Base-by-base conservation (phyloP, 75 land plant species). In the Ceratopteris richardii region DNA sequence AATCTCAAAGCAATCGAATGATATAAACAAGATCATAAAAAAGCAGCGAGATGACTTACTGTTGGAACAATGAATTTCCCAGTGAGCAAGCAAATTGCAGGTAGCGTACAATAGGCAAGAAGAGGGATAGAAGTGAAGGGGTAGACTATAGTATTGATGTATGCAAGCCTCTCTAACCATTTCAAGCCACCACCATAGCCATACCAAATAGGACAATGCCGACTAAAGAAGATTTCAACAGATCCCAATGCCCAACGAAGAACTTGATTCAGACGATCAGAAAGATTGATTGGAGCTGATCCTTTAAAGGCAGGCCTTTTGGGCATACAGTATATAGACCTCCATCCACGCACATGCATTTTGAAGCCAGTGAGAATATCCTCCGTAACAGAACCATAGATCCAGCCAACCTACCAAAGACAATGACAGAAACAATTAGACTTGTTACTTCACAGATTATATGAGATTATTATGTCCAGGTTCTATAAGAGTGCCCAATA, bases 161-260 rank as follows among this genome's bases (percentile, higher is more conserved):
- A 84, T 9, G 84, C 75, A 22, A 84, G 57, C 22, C 87, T 66
- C 63, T 85, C 79, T 63, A 85, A 33, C 56, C 70, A 64, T 37
- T 78, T 85, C 51, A 85, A 57, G 1, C 79, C 81, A 27, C 88
- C 69, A 1, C 85, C 77, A 51, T 78, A 85, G 0, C 82, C 85
- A 64, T 85, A 85, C 88, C 88, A 85, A 25, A 85, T 78, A n/a
- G 88, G 88, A 53, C 88, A 85, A 52, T 81, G 79, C 63, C 63
- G 63, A 55, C 88, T 85, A 39, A 85, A 66, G 4, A 85, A 53
- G 60, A 85, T 85, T 46, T 85, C 88, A 24, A 85, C 85, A 43
- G 88, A 85, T 40, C 88, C 88, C 41, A 81, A 74, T 13, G 88
- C 88, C 84, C 87, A 84, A 5, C 81, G 81, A 0, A 80, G 71